A percentile compares a stretch with the other conserved stretches of the same genome.
Conservation (phyloP, 352 stramenopile species). For the Phytophthora macrochlamydospora region DNA sequence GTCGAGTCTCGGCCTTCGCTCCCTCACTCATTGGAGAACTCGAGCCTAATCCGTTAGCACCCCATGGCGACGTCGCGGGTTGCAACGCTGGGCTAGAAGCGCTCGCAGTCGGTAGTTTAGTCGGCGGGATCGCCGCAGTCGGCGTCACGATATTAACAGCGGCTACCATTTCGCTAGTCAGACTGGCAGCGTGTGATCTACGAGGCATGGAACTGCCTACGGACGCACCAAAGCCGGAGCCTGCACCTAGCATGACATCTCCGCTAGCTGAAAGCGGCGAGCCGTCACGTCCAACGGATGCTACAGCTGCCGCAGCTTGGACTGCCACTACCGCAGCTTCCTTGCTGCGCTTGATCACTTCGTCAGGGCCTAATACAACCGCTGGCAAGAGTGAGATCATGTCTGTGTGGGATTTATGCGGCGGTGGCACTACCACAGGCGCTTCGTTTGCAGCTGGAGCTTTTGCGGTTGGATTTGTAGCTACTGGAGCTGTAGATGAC, state of each 20-base stretch:
- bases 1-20: background rate
- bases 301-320: conserved; percentile 72
- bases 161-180: conserved; percentile 34
- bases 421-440: conserved; percentile 42
- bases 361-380: conserved; percentile 61
- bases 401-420: conserved; percentile 84
- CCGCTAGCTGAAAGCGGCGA: conserved; percentile 53
- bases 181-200: conserved; percentile 46
- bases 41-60: conserved; percentile 25
- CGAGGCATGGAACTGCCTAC: conserved; percentile 37
- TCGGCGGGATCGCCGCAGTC: conserved; percentile 10
- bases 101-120: conserved; percentile 6
- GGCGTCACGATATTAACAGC: conserved; percentile 15
- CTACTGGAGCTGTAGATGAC: conserved; percentile 13
- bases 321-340: conserved; percentile 75
- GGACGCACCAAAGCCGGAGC: conserved; percentile 48
- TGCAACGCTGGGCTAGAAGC: conserved; percentile 9
- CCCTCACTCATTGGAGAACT: conserved; percentile 8
- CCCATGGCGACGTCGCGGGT: conserved; percentile 26
- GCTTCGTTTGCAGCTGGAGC: conserved; percentile 28
- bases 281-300: conserved; percentile 52
- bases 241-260: conserved; percentile 56
- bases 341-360: conserved; percentile 90
- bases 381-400: conserved; percentile 70
- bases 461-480: conserved; percentile 19